Percentiles rank a stretch among this genome's conserved stretches.
Conservation (phyloP, 2,329 filamentous ascomycete species). For the Didymella pinodella region DNA sequence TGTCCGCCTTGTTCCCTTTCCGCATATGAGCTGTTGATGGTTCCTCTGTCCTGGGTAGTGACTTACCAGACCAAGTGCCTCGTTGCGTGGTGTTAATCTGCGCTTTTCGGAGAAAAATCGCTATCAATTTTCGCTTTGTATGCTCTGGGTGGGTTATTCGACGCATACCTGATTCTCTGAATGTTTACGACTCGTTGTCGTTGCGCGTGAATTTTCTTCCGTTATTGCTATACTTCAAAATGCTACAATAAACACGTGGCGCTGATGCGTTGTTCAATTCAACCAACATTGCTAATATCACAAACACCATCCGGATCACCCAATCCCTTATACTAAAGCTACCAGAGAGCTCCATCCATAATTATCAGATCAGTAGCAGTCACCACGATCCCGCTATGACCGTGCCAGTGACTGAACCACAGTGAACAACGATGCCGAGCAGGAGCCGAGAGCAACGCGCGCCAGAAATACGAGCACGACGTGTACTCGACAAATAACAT, state of each 20-base stretch:
- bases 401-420: background rate
- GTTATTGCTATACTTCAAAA: background rate
- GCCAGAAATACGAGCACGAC: background rate
- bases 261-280: background rate
- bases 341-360: background rate
- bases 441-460: background rate
- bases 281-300: background rate
- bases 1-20: background rate
- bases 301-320: background rate
- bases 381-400: background rate
- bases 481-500: background rate
- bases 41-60: background rate
- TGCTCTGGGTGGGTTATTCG: background rate
- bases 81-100: background rate
- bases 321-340: background rate
- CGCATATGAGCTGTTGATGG: background rate
- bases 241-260: rapidly evolving
- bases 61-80: background rate
- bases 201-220: background rate
- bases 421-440: background rate
- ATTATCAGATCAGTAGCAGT: background rate
- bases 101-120: background rate
- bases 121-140: background rate
- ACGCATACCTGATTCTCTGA: background rate
- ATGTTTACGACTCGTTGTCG: background rate